Evolutionary conservation across 2,329 filamentous ascomycete genomes (phyloP), one percentile per base, ranked within the genome.

Genomic region (Arachnomyces sp.): DNA sequence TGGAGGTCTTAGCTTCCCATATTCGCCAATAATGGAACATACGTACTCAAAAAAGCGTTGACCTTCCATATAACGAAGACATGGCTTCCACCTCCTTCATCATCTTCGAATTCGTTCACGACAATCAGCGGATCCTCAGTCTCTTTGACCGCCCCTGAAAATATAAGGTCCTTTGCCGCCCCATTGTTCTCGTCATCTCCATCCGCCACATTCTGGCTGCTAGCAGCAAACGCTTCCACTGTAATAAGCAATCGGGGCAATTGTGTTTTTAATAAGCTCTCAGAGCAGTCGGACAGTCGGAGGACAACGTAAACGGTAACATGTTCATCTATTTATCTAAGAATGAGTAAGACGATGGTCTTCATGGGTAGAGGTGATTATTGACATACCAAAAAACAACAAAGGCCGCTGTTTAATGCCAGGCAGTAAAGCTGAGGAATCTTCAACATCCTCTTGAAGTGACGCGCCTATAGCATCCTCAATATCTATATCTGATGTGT

Each of bases 271-370:
- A 77, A 49, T 3, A 59, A 62, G 32, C 60, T 51, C 44, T 74
- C 66, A 14, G 71, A 67, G 47, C 70, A 67, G 41, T 68, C 56
- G 29, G 71, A 69, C 11, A 73, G 66, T 45, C 71, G 61, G 28
- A 77, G 61, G 29, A 75, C 64, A 34, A 76, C 58, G 49, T 72
- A 68, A 14, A 71, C 65, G 15, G 66, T 63, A 28, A 74, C 60
- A 34, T 64, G 59, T 60, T 78, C 74, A 70, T 78, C 74, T 77
- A 58, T 44, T 55, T 28, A 45, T 58, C 63, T 69, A 49, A 51
- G 43, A 50, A 64, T 73, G 52, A 74, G 69, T 68, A 68, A 72
- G 64, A 68, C 50, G 55, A 43, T 53, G 54, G 48, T 45, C 47
- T 25, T 41, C 43, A 12, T 13, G 36, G 39, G 36, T 38, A 37